Evolutionary conservation across 1,284 basidiomycete genomes (phyloP), one percentile per base, ranked within the genome.

Genomic region (Moesziomyces antarcticus): DNA sequence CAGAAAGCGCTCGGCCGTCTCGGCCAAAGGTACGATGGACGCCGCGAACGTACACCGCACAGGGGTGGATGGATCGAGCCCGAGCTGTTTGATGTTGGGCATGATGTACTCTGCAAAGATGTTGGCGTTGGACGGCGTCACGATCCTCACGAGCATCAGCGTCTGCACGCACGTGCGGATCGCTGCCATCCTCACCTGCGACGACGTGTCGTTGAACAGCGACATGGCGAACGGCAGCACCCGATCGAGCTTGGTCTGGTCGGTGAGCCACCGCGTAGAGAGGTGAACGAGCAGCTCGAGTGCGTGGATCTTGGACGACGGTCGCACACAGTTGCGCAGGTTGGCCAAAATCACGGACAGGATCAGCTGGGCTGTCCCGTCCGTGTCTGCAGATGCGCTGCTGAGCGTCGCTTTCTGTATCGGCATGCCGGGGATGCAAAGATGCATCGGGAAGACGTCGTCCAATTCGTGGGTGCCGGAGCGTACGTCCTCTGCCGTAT

Each of bases 91-190:
- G 75, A 94, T 89, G 78, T 96, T 93, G 1, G 95, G 96, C 27
- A 99, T 89, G 63, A 99, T 91, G 84, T 98, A 99, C 84, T 98
- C 96, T 0, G 93, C 91, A 79, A 98, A 93, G 24, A 97, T 91
- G 18, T 86, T 49, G 46, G 90, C 89, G 79, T 98, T 93, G 0
- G 93, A 93, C 0, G 93, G 92, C 0, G 94, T 94, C 61, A 99
- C 93, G 1, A 91, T 91, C 1, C 89, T 89, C 14, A 97, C 92
- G 16, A 92, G 87, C 86, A 93, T 69, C 73, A 95, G 93, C 41
- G 93, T 89, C 86, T 94, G 92, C 73, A 94, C 90, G 49, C 97
- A 86, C 0, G 91, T 92, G 50, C 93, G 87, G 60, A 97, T 84
- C 0, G 93, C 91, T 1, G 91, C 90, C 48, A 74, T 63, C 18